Conservation (phyloP, 129 eudicot species). For the Chrysanthemum seticuspe region DNA sequence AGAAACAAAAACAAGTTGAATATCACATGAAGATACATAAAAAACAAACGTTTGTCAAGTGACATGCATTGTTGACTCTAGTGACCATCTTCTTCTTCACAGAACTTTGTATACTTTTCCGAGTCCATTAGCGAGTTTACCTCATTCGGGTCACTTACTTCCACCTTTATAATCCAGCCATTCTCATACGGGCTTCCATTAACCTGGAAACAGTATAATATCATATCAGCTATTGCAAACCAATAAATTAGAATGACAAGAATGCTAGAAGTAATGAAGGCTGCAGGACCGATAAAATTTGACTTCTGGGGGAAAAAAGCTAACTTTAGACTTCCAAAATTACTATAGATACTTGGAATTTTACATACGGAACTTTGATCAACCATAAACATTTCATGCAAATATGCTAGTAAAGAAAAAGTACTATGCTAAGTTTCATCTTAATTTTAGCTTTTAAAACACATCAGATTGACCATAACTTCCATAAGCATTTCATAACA, state of each 20-base stretch:
- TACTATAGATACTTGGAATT: neutral
- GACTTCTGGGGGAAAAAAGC: neutral
- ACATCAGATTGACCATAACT: neutral
- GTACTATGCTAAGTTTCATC: neutral
- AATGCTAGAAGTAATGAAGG: neutral
- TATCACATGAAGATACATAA: slow-evolving; percentile 15
- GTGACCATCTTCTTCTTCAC: slow-evolving; percentile 81
- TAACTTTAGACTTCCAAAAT: neutral
- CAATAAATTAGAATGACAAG: neutral
- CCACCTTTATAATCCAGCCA: slow-evolving; percentile 96
- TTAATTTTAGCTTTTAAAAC: neutral
- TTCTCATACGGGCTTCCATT: slow-evolving; percentile 81
- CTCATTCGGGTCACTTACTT: slow-evolving; percentile 49
- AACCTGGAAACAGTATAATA: slow-evolving; percentile 39
- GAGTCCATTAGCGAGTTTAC: slow-evolving; percentile 59
- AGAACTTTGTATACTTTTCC: slow-evolving; percentile 76
- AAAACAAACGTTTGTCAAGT: slow-evolving; percentile 18
- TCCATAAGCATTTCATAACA: no score
- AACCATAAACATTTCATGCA: neutral
- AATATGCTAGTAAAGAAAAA: neutral
- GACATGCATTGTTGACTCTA: slow-evolving; percentile 14
- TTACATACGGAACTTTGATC: neutral
- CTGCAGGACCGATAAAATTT: neutral
- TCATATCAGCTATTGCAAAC: neutral
- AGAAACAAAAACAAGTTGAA: slow-evolving; percentile 20